Evolutionary conservation across 352 stramenopile species (phyloP).

Genomic region (Bremia lactucae): DNA sequence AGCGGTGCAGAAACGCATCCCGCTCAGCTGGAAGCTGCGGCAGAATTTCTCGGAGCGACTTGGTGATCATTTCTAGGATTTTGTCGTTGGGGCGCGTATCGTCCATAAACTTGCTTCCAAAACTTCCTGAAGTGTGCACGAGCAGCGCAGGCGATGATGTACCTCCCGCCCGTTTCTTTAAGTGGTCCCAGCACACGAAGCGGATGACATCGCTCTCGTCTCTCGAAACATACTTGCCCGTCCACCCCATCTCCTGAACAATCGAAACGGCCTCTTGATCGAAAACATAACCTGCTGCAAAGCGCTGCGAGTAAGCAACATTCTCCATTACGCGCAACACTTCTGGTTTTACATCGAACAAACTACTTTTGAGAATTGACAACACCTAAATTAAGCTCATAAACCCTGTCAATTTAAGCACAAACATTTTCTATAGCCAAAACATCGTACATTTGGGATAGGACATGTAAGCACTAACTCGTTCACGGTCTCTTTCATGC

Average conservation of each 20-base stretch:
- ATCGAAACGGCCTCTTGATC: slow-evolving; percentile 24
- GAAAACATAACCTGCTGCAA: slow-evolving; percentile 57
- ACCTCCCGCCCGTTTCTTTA: slow-evolving; percentile 46
- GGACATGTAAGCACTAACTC: slow-evolving; percentile 62
- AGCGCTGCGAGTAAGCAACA: slow-evolving; percentile 58
- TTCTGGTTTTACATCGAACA: slow-evolving; percentile 18
- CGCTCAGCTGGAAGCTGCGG: slow-evolving; percentile 38
- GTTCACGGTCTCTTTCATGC: slow-evolving; percentile 43
- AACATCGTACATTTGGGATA: slow-evolving; percentile 32
- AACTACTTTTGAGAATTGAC: slow-evolving; percentile 36
- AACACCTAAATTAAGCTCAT: slow-evolving; percentile 28
- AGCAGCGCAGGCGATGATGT: slow-evolving; percentile 23
- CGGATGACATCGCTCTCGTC: slow-evolving; percentile 54
- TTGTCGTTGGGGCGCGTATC: slow-evolving; percentile 36
- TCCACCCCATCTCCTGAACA: slow-evolving; percentile 46
- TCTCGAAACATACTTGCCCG: slow-evolving; percentile 41
- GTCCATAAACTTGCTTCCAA: slow-evolving; percentile 51
- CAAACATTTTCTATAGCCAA: not conserved
- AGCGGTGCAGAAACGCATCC: slow-evolving; percentile 48
- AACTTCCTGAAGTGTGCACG: slow-evolving; percentile 57
- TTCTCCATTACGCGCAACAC: slow-evolving; percentile 28
- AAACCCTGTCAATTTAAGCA: not conserved
- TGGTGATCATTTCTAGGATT: slow-evolving; percentile 38
- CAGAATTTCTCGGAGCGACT: slow-evolving; percentile 39
- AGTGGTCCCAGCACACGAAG: slow-evolving; percentile 71